Conservation (phyloP, 208 protist species). For the Perkinsela sp. region DNA sequence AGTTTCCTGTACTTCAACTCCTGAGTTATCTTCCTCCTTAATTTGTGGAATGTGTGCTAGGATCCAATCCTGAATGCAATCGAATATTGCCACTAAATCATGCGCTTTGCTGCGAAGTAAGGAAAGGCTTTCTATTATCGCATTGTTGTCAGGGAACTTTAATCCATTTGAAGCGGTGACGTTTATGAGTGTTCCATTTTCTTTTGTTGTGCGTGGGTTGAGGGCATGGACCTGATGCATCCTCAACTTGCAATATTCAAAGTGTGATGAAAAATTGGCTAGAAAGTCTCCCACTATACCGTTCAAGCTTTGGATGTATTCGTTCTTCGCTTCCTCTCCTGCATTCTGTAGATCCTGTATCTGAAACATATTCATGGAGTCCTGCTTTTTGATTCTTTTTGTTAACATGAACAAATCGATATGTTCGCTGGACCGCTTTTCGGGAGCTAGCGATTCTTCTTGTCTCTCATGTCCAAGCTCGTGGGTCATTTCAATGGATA, state of each 20-base stretch:
- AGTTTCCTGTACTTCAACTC: constrained; percentile 1
- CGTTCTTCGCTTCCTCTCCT: background rate
- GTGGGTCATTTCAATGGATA: too few species aligned
- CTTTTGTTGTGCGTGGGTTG: background rate
- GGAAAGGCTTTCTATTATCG: background rate
- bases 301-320: background rate
- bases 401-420: too few species aligned
- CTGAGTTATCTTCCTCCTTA: background rate
- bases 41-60: background rate
- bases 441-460: too few species aligned
- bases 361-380: too few species aligned
- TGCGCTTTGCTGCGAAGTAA: background rate
- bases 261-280: background rate
- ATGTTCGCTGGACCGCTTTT: too few species aligned
- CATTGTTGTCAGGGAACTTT: background rate
- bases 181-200: background rate
- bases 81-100: background rate
- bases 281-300: background rate
- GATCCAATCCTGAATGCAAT: background rate
- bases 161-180: background rate
- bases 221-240: background rate
- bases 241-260: background rate
- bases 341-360: background rate
- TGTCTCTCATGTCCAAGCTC: too few species aligned
- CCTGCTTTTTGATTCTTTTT: too few species aligned